phyloP scores from a whole-genome alignment of 768 basidiomycete genomes.

The Tylopilus sp. region DNA sequence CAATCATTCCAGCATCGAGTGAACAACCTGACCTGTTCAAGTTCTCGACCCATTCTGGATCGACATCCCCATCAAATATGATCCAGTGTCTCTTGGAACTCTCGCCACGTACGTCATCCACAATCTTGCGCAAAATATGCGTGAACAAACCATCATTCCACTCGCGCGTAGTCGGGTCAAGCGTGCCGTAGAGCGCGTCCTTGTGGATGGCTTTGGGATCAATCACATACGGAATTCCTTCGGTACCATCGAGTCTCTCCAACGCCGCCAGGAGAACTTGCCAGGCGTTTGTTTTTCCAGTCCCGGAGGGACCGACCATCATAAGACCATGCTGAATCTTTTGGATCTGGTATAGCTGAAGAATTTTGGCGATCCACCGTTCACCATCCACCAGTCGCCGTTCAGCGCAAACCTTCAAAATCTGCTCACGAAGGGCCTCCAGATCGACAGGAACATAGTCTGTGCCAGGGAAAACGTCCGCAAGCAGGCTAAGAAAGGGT shows the following conservation, averaged over 20 bases:
- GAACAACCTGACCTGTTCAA: constrained; percentile 76
- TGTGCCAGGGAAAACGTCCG: constrained; percentile 97
- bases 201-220: constrained; percentile 99
- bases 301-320: constrained; percentile 99
- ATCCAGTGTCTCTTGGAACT: constrained; percentile 98
- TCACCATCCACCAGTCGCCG: constrained; percentile 83
- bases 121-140: constrained; percentile 94
- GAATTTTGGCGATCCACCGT: constrained; percentile 90
- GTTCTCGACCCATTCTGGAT: constrained; percentile 99
- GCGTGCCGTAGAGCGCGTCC: constrained; percentile 93
- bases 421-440: constrained; percentile 79
- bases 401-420: constrained; percentile 82
- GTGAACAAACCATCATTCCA: constrained; percentile 99
- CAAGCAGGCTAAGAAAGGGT: constrained; percentile 60
- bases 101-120: constrained; percentile 97
- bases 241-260: constrained; percentile 85
- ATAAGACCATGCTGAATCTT: constrained; percentile 99
- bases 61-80: constrained; percentile 98
- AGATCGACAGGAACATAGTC: constrained; percentile 89
- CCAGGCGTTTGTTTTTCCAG: constrained; percentile 97
- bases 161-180: constrained; percentile 95
- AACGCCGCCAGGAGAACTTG: constrained; percentile 87
- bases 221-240: constrained; percentile 94
- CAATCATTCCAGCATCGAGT: background rate
- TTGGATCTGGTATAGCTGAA: constrained; percentile 98